Evolutionary conservation across 2,329 filamentous ascomycete genomes (phyloP).

Genomic region (Fusarium marasasianum): DNA sequence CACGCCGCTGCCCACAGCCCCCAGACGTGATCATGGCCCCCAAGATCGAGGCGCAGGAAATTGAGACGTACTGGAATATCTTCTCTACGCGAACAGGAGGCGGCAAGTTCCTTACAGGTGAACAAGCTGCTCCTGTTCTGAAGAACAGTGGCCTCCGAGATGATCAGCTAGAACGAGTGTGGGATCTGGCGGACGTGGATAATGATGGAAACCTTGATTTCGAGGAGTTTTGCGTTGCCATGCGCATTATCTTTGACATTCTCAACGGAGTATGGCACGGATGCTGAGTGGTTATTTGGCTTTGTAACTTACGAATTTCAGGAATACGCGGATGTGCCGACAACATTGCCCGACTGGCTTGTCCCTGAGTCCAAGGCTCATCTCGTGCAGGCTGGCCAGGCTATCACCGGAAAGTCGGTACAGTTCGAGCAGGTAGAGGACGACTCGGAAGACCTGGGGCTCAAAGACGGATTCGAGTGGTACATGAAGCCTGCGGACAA

Average conservation of each 20-base stretch:
- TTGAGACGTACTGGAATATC: conserved; percentile 74
- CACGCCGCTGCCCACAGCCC: conserved; percentile 1
- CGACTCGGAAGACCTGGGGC: conserved; percentile 80
- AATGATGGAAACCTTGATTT: conserved; percentile 98
- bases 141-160: conserved; percentile 72
- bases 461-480: conserved; percentile 99
- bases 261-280: conserved; percentile 79
- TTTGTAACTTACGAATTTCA: conserved; percentile 49
- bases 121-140: conserved; percentile 69
- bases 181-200: conserved; percentile 97
- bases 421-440: conserved; percentile 88
- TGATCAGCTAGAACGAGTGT: conserved; percentile 92
- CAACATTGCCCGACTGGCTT: conserved; percentile 90
- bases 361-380: conserved; percentile 95
- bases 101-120: conserved; percentile 67
- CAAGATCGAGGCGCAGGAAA: conserved; percentile 69
- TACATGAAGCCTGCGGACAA: conserved; percentile 96
- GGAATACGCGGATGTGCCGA: conserved; percentile 92
- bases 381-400: conserved; percentile 83
- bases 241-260: conserved; percentile 97
- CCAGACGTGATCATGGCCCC: conserved; percentile 60
- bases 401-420: conserved; percentile 80
- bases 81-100: conserved; percentile 68
- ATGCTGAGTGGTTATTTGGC: not conserved
- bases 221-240: conserved; percentile 99